Evolutionary conservation across 2,329 filamentous ascomycete genomes (phyloP), one percentile per base, ranked within the genome.

Genomic region (Coniochaeta prunicola): DNA sequence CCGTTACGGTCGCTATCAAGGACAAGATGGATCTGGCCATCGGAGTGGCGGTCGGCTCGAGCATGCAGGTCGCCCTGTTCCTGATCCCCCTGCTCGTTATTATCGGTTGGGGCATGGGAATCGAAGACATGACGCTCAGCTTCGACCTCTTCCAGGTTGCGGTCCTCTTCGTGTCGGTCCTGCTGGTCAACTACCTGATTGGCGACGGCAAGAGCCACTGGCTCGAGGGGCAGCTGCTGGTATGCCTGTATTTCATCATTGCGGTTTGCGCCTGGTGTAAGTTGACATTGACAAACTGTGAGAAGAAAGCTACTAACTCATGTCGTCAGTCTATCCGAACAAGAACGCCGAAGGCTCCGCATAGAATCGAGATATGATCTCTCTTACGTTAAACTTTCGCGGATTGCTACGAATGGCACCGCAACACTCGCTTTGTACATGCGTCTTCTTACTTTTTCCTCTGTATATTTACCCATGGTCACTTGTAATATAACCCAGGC

Each of bases 91-190:
- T 92, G 12, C 81, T 92, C 33, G 87, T 92, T 59, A 81, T 92
- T 38, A 83, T 92, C 36, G 89, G 89, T 58, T 93, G 90, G 90
- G 86, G 85, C 62, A 85, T 92, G 80, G 82, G 76, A 38, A 71
- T 82, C 62, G 85, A 87, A 61, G 79, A 85, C 1, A 93, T 93
- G 90, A 90, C 86, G 21, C 81, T 96, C 5, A 88, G 88, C 70
- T 94, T 96, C 70, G 91, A 96, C 68, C 86, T 86, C 0, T 97
- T 97, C 77, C 91, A 96, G 74, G 87, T 96, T 15, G 88, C 92
- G 24, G 87, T 89, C 42, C 76, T 96, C 42, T 96, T 96, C 65
- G 89, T 94, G 13, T 86, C 90, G 1, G 90, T 91, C 0, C 83
- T 96, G 45, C 80, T 96, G 34, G 89, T 92, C 59, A 96, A 96